Base-by-base conservation (phyloP, 2,329 filamentous ascomycete genomes). In the Alternaria angustiovoidea region DNA sequence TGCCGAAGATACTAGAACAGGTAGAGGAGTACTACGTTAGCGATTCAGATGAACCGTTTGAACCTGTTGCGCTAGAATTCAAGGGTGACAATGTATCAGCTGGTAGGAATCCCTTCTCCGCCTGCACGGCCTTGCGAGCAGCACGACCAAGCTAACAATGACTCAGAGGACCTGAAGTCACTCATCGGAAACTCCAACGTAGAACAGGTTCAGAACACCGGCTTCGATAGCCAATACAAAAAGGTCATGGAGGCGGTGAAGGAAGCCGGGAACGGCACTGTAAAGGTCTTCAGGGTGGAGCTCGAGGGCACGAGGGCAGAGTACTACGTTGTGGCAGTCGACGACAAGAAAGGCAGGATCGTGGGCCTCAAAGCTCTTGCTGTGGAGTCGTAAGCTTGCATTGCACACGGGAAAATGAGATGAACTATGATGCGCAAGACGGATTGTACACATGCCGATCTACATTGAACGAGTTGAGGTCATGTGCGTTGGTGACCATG, bases 31-130 rank as follows among this genome's bases (percentile, higher is more conserved):
- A 90, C 74, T 96, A 95, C 78, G 79, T 87, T 16, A 95, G 90
- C 63, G 94, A 97, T 60, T 88, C 92, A 30, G 93, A 97, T 76
- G 92, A 96, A 82, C 89, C 90, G 5, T 97, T 96, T 78, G 88
- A 91, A 75, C 87, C 88, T 4, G 91, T 97, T 6, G 87, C 86
- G 54, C 76, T 96, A 67, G 84, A 83, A 66, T 92, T 86, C 80
- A 78, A 82, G 20, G 84, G 85, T 63, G 79, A 75, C 51, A 82
- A 4, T 72, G 90, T 69, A 87, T 89, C 87, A 66, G 88, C 69
- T 26, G 90, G 74, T 70, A 84, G 80, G 66, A 56, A 36, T 18
- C 20, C 41, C 36, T 38, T 41, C 9, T 38, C 22, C 36, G n/a
- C 8, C 28, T 30, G 24, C 42, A 32, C 22, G 22, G 18, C 26